phyloP scores from a whole-genome alignment of 1,139 yeast genomes.

The Blastobotrys persicus region DNA sequence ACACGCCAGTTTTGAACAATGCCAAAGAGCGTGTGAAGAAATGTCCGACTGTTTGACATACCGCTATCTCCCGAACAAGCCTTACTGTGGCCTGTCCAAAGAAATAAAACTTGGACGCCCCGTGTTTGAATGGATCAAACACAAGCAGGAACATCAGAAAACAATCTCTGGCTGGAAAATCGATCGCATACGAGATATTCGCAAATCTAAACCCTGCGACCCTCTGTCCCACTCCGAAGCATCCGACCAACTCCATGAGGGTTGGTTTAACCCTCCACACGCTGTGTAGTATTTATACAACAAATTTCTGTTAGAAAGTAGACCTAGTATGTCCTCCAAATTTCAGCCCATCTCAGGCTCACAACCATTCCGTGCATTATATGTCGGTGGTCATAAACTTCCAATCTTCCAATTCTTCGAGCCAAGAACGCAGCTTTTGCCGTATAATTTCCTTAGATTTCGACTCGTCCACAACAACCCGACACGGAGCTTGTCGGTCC shows the following conservation, averaged over 20 bases:
- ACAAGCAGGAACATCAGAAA: slow-evolving; percentile 9
- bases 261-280: slow-evolving; percentile 1
- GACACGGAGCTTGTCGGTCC: slow-evolving; percentile 27
- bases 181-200: slow-evolving; percentile 28
- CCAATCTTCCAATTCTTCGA: slow-evolving; percentile 42
- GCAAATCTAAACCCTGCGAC: background rate
- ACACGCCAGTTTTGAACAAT: slow-evolving; percentile 25
- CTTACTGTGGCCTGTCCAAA: slow-evolving; percentile 23
- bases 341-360: too few relatives aligned
- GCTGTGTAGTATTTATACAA: background rate
- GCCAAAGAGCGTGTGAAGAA: slow-evolving; percentile 28
- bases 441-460: slow-evolving; percentile 30
- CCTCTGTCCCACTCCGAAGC: background rate
- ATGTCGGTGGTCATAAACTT: slow-evolving; percentile 33
- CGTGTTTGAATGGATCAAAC: slow-evolving; percentile 1
- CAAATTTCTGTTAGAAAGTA: background rate
- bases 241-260: slow-evolving; percentile 1
- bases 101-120: slow-evolving; percentile 22
- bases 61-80: slow-evolving; percentile 25
- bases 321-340: too few relatives aligned
- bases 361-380: slow-evolving; percentile 7
- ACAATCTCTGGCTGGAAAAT: slow-evolving; percentile 32
- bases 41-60: slow-evolving; percentile 28
- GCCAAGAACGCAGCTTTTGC: slow-evolving; percentile 34
- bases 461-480: slow-evolving; percentile 29